Evolutionary conservation across 306 rosid genomes (phyloP).

Genomic region (Dryas drummondii): DNA sequence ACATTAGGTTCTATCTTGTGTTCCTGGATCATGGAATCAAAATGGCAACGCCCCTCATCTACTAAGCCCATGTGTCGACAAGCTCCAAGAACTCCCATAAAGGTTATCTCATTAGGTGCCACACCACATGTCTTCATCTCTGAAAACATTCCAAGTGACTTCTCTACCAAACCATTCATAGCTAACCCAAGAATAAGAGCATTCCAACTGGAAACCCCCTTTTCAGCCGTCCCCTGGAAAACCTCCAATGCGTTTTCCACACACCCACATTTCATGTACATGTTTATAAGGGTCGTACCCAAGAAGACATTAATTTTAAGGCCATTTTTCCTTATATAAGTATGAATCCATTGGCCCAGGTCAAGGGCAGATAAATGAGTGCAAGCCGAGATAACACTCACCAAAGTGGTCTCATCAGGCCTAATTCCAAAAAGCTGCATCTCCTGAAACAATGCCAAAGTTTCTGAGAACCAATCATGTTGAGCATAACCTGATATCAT

Average conservation of each 20-base stretch:
- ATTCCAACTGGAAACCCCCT: constrained; percentile 78
- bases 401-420: constrained; percentile 68
- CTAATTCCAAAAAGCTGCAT: constrained; percentile 60
- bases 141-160: constrained; percentile 57
- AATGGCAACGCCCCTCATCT: constrained; percentile 65
- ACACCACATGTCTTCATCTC: constrained; percentile 51
- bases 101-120: constrained; percentile 80
- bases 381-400: constrained; percentile 72
- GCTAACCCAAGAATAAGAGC: constrained; percentile 80
- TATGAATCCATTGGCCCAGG: constrained; percentile 74
- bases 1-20: constrained; percentile 68
- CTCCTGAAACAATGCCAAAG: constrained; percentile 61
- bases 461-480: constrained; percentile 53
- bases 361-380: constrained; percentile 70
- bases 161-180: constrained; percentile 63
- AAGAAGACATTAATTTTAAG: constrained; percentile 32
- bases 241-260: constrained; percentile 63
- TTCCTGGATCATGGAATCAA: constrained; percentile 55
- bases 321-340: constrained; percentile 55
- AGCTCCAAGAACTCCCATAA: constrained; percentile 78
- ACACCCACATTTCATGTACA: constrained; percentile 81
- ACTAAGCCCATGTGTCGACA: constrained; percentile 91
- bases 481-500: constrained; percentile 80
- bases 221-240: constrained; percentile 56
- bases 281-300: constrained; percentile 46